Conservation (phyloP, 441 rosid genomes). For the Gossypium schwendimanii region DNA sequence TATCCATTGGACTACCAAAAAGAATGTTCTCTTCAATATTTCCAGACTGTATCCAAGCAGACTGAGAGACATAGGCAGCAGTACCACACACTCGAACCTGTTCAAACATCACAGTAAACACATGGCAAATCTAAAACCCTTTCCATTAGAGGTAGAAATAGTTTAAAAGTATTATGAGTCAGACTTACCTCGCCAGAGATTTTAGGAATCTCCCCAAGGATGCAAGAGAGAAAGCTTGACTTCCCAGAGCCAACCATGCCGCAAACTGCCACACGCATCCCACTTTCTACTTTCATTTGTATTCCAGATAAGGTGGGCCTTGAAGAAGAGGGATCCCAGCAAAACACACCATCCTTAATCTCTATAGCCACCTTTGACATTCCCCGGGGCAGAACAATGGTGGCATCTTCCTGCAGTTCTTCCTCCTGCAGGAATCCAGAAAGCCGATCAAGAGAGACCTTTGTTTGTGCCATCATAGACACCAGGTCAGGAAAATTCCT, state of each 20-base stretch:
- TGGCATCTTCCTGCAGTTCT: conserved; percentile 92
- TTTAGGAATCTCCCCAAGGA: conserved; percentile 97
- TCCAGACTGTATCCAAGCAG: conserved; percentile 99
- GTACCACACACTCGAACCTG: conserved; percentile 91
- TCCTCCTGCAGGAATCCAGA: conserved; percentile 95
- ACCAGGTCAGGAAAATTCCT: conserved; percentile 98
- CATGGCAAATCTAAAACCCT: background rate
- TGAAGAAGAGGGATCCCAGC: conserved; percentile 71
- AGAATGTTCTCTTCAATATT: conserved; percentile 98
- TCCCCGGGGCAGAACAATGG: conserved; percentile 65
- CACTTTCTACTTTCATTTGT: conserved; percentile 75
- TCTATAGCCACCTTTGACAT: conserved; percentile 62
- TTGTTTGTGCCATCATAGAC: conserved; percentile 99
- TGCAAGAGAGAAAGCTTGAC: conserved; percentile 95
- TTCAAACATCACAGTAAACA: conserved; percentile 14
- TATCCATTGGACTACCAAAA: conserved; percentile 95
- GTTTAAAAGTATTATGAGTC: conserved; percentile 15
- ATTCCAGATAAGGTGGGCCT: conserved; percentile 71
- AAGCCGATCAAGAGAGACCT: conserved; percentile 95
- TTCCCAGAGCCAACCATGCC: conserved; percentile 97
- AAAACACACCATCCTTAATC: conserved; percentile 69
- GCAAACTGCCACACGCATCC: conserved; percentile 98
- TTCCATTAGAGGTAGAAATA: background rate
- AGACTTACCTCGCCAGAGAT: conserved; percentile 89
- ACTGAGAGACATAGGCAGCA: conserved; percentile 95